Evolutionary conservation across 495 filamentous ascomycete genomes (phyloP).

Genomic region (Podospora bellae-mahoneyi): DNA sequence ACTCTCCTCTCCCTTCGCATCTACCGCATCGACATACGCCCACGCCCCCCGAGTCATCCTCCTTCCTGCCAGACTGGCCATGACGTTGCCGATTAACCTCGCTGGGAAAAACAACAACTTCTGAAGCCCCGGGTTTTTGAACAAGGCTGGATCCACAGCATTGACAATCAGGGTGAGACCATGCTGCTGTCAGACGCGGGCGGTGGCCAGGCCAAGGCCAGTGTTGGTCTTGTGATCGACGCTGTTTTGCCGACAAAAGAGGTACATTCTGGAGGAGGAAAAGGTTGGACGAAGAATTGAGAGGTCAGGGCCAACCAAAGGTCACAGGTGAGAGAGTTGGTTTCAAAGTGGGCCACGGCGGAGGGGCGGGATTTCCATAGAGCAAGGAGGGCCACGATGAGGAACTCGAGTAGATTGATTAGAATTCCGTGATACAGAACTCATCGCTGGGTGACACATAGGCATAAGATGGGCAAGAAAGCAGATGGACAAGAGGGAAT

Average conservation of each 20-base stretch:
- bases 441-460: too few species aligned
- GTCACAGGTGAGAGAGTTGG: neutral
- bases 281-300: neutral
- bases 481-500: neutral
- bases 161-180: neutral
- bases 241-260: neutral
- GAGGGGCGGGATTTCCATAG: neutral
- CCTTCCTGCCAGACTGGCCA: neutral
- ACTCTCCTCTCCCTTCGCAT: neutral
- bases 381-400: neutral
- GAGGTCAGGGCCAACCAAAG: neutral
- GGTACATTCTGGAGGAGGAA: neutral
- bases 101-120: neutral
- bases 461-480: too few species aligned
- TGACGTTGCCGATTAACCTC: neutral
- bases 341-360: constrained; percentile 1
- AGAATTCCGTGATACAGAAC: neutral
- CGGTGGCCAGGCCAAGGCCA: constrained; percentile 6
- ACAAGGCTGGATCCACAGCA: neutral
- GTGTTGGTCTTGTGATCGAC: constrained; percentile 9
- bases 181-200: constrained; percentile 2
- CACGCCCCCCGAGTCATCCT: neutral
- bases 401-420: neutral
- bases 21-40: constrained; percentile 1
- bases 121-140: neutral